phyloP scores from a whole-genome alignment of 768 basidiomycete genomes.

The Suillus paluster region DNA sequence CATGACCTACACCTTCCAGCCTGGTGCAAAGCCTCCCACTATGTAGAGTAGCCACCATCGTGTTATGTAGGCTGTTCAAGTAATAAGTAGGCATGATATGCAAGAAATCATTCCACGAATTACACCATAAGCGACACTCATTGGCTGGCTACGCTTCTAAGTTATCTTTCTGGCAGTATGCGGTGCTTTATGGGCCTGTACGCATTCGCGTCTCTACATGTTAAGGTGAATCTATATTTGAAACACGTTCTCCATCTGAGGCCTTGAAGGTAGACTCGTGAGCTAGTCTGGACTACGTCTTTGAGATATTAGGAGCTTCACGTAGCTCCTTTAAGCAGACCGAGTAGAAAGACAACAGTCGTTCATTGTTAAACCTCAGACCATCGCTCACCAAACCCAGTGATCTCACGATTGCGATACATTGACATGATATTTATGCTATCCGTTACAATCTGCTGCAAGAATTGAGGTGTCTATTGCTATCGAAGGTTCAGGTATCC shows the following conservation, averaged over 20 bases:
- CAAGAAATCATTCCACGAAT: neutral
- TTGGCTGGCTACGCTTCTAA: neutral
- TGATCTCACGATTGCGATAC: neutral
- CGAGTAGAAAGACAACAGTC: no score
- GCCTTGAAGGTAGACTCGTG: no score
- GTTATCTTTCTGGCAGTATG: no score
- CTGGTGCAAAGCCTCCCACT: conserved; percentile 78
- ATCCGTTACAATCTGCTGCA: no score
- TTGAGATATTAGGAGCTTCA: no score
- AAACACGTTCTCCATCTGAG: neutral
- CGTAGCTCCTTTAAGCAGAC: no score
- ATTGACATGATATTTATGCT: neutral
- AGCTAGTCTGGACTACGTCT: no score
- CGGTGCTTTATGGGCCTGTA: no score
- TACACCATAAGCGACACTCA: neutral
- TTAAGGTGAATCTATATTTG: no score
- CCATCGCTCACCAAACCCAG: neutral
- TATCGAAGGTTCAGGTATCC: neutral
- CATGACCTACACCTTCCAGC: conserved; percentile 83
- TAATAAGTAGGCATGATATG: neutral
- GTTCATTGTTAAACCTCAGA: no score
- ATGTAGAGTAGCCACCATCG: conserved; percentile 44
- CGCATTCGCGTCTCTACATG: no score
- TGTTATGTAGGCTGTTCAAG: neutral
- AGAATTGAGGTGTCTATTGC: no score